Conservation (phyloP, 192 early-diverging fungal species). For the Coemansia sp. region DNA sequence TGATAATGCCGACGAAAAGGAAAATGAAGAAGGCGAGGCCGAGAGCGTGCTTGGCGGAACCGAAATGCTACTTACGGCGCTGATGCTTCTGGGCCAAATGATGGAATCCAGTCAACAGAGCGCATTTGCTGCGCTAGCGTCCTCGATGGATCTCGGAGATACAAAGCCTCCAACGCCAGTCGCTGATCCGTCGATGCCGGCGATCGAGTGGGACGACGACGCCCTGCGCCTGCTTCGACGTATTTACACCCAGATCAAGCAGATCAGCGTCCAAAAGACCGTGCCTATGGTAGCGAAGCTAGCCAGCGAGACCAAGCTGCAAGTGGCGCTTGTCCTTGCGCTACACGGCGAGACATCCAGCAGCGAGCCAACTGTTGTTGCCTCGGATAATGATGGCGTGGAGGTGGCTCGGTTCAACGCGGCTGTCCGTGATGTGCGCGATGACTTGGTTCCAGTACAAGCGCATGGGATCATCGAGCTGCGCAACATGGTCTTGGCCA, state of each 20-base stretch:
- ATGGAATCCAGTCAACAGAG: conserved; percentile 58
- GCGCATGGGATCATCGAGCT: conserved; percentile 87
- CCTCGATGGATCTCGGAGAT: background rate
- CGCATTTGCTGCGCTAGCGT: conserved; percentile 11
- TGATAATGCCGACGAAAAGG: conserved; percentile 11
- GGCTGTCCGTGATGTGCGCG: conserved; percentile 77
- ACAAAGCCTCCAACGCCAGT: background rate
- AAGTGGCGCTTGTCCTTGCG: conserved; percentile 42
- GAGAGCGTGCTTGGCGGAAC: conserved; percentile 58
- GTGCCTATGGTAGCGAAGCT: background rate
- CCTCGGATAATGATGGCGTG: conserved; percentile 2
- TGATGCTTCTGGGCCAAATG: conserved; percentile 68
- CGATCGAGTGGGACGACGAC: conserved; percentile 6
- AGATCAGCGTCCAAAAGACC: background rate
- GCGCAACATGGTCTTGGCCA: conserved; percentile 76
- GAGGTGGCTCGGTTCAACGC: conserved; percentile 66
- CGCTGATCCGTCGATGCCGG: conserved; percentile 6
- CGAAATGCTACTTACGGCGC: conserved; percentile 60
- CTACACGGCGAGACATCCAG: conserved; percentile 19
- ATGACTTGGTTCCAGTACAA: conserved; percentile 81
- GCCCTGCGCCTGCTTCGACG: conserved; percentile 32
- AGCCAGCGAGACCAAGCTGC: conserved; percentile 15
- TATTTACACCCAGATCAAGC: conserved; percentile 20
- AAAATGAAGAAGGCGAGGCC: conserved; percentile 17
- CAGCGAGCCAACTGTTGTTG: background rate